Base-by-base conservation (phyloP, 2,329 filamentous ascomycete species). In the Corniculantispora saksenae region DNA sequence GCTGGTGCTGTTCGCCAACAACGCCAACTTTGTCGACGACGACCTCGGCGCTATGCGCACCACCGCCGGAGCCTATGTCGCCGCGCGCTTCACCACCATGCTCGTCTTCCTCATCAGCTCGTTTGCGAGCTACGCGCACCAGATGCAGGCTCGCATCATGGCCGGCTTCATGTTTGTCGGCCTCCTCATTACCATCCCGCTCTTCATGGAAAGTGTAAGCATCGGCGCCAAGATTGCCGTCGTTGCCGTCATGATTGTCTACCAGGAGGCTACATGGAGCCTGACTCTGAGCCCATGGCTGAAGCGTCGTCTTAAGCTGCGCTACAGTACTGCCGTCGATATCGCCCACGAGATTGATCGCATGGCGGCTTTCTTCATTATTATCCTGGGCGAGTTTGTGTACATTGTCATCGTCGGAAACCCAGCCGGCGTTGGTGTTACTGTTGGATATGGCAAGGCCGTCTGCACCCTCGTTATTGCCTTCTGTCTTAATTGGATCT, bases 331-430 rank as follows among this genome's bases (percentile, higher is more conserved):
- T 0, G 82, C 82, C 0, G 80, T 82, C 4, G 81, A 83, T 64
- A 81, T 84, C 60, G 75, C 78, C 13, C 82, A 83, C 66, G 81
- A 83, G 67, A 75, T 83, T 40, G 82, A 84, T 67, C 78, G 82
- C 12, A 81, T 82, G 72, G 80, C 80, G 0, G 81, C 81, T 17
- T 83, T 84, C 67, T 83, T 81, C 70, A 83, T 84, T 67, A 83
- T 83, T 63, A 81, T 81, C n/a, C 77, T 84, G 0, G 82, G 80
- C 60, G 82, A 83, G 66, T 83, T 83, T 67, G 74, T 83, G 19
- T 83, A 82, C 66, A 77, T 77, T 64, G 80, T 83, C 55, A 75
- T 84, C 45, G 81, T 83, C 13, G 81, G 80, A 4, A 78, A 79
- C 32, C 80, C 80, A 51, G 79, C 81, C 1, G 81, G 79, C 9